Evolutionary conservation across 208 protist species (phyloP).

Genomic region (Acanthamoeba triangularis): DNA sequence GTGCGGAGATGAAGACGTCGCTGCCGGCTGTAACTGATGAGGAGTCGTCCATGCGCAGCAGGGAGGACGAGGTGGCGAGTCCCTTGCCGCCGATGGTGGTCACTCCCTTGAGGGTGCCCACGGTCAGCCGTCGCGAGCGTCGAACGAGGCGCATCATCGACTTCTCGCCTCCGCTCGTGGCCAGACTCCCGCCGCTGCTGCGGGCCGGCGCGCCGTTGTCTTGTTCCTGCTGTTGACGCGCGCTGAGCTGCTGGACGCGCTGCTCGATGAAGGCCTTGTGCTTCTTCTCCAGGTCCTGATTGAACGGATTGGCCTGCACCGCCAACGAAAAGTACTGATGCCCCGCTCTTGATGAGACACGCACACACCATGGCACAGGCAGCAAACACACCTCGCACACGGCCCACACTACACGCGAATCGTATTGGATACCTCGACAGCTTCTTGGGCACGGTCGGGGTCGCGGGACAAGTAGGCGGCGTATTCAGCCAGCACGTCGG

Average conservation of each 20-base stretch:
- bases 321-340: background rate
- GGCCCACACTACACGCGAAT: background rate
- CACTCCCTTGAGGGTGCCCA: background rate
- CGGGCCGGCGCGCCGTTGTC: background rate
- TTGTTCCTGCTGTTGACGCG: background rate
- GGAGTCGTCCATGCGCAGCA: background rate
- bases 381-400: background rate
- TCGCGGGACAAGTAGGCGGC: background rate
- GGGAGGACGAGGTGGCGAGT: background rate
- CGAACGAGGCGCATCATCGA: background rate
- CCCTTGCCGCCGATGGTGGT: background rate
- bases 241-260: background rate
- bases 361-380: background rate
- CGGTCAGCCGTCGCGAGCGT: background rate
- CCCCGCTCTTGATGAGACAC: background rate
- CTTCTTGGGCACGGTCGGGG: background rate
- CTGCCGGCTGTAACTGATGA: background rate
- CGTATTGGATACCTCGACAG: background rate
- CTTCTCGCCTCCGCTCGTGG: background rate
- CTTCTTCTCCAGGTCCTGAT: slow-evolving; percentile 4
- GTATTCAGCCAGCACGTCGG: background rate
- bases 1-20: background rate
- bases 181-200: background rate
- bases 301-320: background rate
- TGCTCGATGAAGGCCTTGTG: slow-evolving; percentile 1